These are phyloP conservation scores for Mycogone perniciosa DNA, from an alignment of 2,329 filamentous ascomycete genomes.

Conservation along the genomic window DNA sequence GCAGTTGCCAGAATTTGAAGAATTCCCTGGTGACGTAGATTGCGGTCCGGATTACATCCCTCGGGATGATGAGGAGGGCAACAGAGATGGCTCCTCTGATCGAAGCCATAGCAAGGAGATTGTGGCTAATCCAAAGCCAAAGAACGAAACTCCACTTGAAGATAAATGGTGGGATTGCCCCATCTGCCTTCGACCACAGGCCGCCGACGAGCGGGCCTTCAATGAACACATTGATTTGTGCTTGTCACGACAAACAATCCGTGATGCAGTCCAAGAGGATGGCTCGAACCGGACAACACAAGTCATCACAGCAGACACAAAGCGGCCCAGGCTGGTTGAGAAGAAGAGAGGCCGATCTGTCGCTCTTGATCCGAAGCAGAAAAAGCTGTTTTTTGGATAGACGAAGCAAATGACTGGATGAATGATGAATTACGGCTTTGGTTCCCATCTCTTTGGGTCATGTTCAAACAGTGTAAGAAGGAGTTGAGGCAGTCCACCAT, in stretches of 20 bases:
- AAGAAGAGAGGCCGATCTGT: conserved; percentile 35
- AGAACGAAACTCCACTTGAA: conserved; percentile 19
- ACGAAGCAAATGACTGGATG: conserved; percentile 10
- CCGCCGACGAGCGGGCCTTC: conserved; percentile 67
- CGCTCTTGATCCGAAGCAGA: conserved; percentile 40
- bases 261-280: conserved; percentile 64
- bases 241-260: conserved; percentile 78
- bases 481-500: no score
- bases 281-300: conserved; percentile 16
- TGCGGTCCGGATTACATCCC: background rate
- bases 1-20: conserved; percentile 60
- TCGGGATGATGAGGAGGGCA: background rate
- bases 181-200: conserved; percentile 72
- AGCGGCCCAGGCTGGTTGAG: conserved; percentile 28
- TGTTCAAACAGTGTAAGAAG: no score
- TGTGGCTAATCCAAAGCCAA: conserved; percentile 35
- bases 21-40: conserved; percentile 23
- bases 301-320: conserved; percentile 31
- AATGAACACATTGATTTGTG: conserved; percentile 93
- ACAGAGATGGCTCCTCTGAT: background rate
- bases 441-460: no score
- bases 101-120: conserved; percentile 46
- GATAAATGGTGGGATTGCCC: conserved; percentile 76
- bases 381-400: conserved; percentile 47
- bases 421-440: conserved; percentile 6